phyloP scores from a whole-genome alignment of 495 filamentous ascomycete species.

The Penicillium cinerascens region DNA sequence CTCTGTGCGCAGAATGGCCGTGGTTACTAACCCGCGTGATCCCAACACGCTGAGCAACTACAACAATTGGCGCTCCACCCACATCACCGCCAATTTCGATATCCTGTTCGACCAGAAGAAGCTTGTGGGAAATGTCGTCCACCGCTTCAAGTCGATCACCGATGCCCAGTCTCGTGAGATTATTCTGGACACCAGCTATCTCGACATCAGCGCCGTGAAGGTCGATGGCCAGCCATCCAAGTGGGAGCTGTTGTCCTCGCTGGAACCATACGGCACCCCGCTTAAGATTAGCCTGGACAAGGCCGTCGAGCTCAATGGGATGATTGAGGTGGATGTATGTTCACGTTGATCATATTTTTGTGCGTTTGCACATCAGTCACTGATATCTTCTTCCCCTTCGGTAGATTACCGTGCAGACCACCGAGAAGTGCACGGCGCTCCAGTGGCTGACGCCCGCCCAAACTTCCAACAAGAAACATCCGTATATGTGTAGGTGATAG shows the following conservation, averaged over 20 bases:
- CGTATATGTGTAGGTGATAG: constrained; percentile 75
- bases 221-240: constrained; percentile 56
- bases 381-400: background rate
- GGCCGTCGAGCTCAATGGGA: constrained; percentile 57
- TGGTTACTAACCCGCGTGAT: constrained; percentile 61
- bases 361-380: background rate
- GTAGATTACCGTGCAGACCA: constrained; percentile 63
- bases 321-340: constrained; percentile 57
- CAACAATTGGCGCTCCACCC: constrained; percentile 73
- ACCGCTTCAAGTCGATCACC: constrained; percentile 70
- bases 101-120: constrained; percentile 76
- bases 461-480: constrained; percentile 87
- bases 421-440: constrained; percentile 81
- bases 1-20: constrained; percentile 33
- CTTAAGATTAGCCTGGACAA: constrained; percentile 67
- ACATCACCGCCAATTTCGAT: constrained; percentile 72
- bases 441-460: constrained; percentile 91
- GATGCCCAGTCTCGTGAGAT: constrained; percentile 68
- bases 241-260: constrained; percentile 65
- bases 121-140: constrained; percentile 68
- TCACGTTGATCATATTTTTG: background rate
- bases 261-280: constrained; percentile 75
- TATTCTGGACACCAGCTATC: constrained; percentile 79
- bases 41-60: constrained; percentile 94
- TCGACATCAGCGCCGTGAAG: constrained; percentile 65